Evolutionary conservation across 1,284 basidiomycete species (phyloP), one percentile per base, ranked within the genome.

Genomic region (Rhodofomes roseus): DNA sequence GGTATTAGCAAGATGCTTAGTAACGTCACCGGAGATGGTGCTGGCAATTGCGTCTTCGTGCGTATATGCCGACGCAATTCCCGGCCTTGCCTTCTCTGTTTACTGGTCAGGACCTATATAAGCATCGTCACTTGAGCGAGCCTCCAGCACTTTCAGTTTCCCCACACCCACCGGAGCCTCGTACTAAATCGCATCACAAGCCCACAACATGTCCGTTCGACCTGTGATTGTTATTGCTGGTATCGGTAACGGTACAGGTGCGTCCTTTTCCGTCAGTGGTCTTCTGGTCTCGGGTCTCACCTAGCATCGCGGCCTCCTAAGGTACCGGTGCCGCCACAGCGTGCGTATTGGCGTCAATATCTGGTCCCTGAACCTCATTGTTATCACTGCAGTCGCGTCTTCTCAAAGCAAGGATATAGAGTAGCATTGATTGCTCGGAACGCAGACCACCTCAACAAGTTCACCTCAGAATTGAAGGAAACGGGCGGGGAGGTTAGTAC

Each of bases 371-470:
- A 29, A 14, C 39, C 4, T 37, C 22, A 25, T 18, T 12, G 27
- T 14, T 6, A 51, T 1, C 43, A 23, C 22, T 56, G 18, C 60
- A 90, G 87, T 22, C 85, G 84, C 48, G 63, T 85, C 14, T 89
- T 89, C 62, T 78, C 85, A 4, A 82, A 83, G 67, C 73, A 81
- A 37, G 89, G 89, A 0, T 92, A 89, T 66, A 81, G 79, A 44
- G 79, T 92, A 41, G 89, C 89, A 0, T 72, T 92, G 51, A 78
- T 92, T 51, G 86, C 87, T 9, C 79, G 90, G 44, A 82, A 83
- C 46, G 70, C 76, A 1, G 82, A 84, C 22, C 69, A 77, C 22
- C 74, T 89, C 11, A 74, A 82, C 57, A 79, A 77, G 41, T 73
- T 87, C 8, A 81, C 84, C 6, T 68, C 77, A 1, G 84, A 86